Conservation (phyloP, 192 early-diverging fungal species). For the Phycomyces nitens region DNA sequence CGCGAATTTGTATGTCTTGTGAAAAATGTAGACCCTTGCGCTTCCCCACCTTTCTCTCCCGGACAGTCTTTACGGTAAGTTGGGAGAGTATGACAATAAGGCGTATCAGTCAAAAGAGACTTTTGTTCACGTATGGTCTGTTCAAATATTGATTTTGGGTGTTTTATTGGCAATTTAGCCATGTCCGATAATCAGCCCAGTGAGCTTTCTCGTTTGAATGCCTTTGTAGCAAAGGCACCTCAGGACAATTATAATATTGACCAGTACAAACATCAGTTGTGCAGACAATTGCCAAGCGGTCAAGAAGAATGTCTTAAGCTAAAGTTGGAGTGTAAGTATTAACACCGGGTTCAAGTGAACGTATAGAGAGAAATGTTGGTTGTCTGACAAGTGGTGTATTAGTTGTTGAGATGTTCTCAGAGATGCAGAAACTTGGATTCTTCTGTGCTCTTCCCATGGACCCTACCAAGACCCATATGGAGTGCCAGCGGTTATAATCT, state of each 20-base stretch:
- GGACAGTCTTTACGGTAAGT: neutral
- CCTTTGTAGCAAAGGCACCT: constrained; percentile 37
- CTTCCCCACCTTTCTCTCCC: neutral
- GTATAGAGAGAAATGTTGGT: neutral
- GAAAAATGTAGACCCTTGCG: neutral
- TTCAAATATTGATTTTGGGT: too few species aligned
- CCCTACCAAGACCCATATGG: constrained; percentile 41
- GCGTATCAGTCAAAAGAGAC: too few species aligned
- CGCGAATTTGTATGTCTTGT: neutral
- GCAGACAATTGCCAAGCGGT: constrained; percentile 19
- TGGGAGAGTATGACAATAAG: neutral
- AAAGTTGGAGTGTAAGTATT: constrained; percentile 39
- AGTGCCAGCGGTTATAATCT: constrained; percentile 35
- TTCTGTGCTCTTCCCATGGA: constrained; percentile 47
- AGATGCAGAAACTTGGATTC: constrained; percentile 50
- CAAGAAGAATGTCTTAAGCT: constrained; percentile 37
- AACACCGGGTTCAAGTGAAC: too few species aligned
- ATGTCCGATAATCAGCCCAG: neutral
- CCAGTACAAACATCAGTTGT: constrained; percentile 32
- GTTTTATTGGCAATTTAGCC: neutral
- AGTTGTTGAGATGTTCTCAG: constrained; percentile 39
- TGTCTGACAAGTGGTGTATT: neutral
- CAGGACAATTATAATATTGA: constrained; percentile 37
- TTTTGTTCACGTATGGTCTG: too few species aligned
- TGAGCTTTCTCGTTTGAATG: constrained; percentile 25